Base-by-base conservation (phyloP, 768 basidiomycete genomes). In the Suillus bovinus region DNA sequence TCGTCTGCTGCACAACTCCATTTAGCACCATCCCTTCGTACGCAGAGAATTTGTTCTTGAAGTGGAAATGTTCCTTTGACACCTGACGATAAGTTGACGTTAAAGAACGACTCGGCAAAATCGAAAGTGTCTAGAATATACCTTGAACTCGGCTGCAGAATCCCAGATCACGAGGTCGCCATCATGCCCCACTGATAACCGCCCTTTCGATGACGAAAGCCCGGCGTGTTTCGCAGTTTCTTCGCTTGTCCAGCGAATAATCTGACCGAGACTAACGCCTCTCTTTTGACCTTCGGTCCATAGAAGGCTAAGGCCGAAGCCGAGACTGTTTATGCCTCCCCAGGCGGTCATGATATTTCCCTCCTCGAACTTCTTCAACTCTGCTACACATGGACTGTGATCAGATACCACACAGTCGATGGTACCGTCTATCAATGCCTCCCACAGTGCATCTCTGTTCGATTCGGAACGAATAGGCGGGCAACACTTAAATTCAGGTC, bases 391-490 rank as follows among this genome's bases (percentile, higher is more conserved):
- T 17, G 96, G 96, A 65, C 93, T 95, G 72, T 99, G 96, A 77
- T 99, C 96, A 59, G 94, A 96, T 8, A 99, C 95, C 59, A 99
- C 87, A 70, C 84, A 95, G 76, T 97, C 93, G 67, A 99, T 94
- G 46, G 86, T 80, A 2, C 92, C 95, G 52, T 89, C 90, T 59
- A 83, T 74, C 61, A 99, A 76, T 1, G 92, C 96, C 20, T 84
- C 82, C 93, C 94, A 95, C 4, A 99, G 79, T 44, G 77, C 72
- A 53, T 92, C 86, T 60, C 89, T 80, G 73, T 99, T 99, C 4
- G 72, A 74, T 11, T 79, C 76, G 44, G 86, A 84, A 50, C 96
- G 86, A 64, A 99, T 91, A 5, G 96, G 97, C 4, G 96, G 96
- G 72, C 94, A 97, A 71, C 96, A 99, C 73, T 99, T 97, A 82